Percentiles rank a stretch among this genome's conserved stretches.
These are phyloP conservation scores for Paramecium bursaria DNA, from an alignment of 73 alveolate genomes.

Conservation along the genomic window DNA sequence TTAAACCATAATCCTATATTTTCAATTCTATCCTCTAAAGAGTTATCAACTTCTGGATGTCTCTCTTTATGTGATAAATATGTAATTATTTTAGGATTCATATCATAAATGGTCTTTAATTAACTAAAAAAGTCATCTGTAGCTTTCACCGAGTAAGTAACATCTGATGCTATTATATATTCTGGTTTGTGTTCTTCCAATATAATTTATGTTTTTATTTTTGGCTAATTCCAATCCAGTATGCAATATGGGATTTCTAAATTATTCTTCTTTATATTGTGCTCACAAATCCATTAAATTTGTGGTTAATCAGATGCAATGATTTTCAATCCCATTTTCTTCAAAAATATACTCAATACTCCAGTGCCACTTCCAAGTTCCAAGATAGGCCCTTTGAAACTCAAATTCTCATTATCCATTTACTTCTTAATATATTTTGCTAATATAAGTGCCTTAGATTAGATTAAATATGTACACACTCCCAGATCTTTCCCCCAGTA, in stretches of 20 bases:
- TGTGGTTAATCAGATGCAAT: constrained; percentile 9
- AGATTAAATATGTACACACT: too few relatives aligned
- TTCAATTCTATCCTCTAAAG: neutral
- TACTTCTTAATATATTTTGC: constrained; percentile 28
- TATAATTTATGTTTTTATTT: constrained; percentile 13
- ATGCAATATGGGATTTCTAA: neutral
- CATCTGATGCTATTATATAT: constrained; percentile 16
- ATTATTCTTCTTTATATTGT: constrained; percentile 7
- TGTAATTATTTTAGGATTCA: neutral
- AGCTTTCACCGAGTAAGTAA: constrained; percentile 10
- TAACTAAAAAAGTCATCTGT: neutral
- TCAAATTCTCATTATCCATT: neutral
- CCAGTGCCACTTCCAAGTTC: constrained; percentile 63
- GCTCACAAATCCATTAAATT: constrained; percentile 16
- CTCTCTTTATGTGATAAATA: constrained; percentile 26
- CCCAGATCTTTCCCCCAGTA: neutral
- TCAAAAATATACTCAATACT: neutral
- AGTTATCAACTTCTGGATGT: constrained; percentile 49
- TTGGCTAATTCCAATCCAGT: constrained; percentile 40
- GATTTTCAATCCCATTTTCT: neutral
- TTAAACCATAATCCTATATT: constrained; percentile 45
- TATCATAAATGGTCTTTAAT: neutral
- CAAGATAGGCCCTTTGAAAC: neutral
- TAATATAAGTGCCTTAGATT: constrained; percentile 7
- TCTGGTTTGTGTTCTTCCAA: neutral